A percentile compares a stretch with the other conserved stretches of the same genome.
Conservation (phyloP, 306 rosid genomes). For the cucumber (Cucumis sativus) region DNA sequence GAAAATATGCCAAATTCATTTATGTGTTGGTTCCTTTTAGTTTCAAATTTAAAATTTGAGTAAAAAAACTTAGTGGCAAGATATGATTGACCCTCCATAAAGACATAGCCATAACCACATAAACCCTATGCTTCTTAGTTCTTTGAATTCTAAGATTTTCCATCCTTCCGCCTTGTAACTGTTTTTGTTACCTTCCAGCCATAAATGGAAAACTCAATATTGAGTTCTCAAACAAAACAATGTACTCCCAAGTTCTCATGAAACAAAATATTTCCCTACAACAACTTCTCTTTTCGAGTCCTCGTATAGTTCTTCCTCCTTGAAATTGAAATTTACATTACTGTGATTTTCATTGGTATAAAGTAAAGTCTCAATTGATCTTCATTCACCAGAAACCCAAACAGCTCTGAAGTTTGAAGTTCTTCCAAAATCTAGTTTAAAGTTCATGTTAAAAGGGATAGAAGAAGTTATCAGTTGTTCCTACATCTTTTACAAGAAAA, state of each 20-base stretch:
- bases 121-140: not conserved
- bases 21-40: not conserved
- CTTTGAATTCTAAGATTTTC: not conserved
- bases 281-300: not conserved
- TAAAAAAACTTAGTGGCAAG: not conserved
- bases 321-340: not conserved
- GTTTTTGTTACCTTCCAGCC: not conserved
- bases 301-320: not conserved
- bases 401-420: not conserved
- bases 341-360: not conserved
- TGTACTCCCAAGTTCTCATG: not conserved
- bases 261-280: not conserved
- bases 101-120: not conserved
- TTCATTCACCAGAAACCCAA: not conserved
- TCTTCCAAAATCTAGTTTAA: too few species aligned
- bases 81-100: not conserved
- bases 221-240: not conserved
- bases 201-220: not conserved
- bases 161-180: not conserved
- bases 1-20: not conserved
- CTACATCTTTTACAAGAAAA: not conserved
- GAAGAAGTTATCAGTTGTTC: too few species aligned
- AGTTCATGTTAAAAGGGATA: too few species aligned
- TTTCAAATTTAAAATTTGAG: not conserved
- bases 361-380: conserved; percentile 2